phyloP scores from a whole-genome alignment of 768 basidiomycete genomes.

The Termitomyces titanicus region DNA sequence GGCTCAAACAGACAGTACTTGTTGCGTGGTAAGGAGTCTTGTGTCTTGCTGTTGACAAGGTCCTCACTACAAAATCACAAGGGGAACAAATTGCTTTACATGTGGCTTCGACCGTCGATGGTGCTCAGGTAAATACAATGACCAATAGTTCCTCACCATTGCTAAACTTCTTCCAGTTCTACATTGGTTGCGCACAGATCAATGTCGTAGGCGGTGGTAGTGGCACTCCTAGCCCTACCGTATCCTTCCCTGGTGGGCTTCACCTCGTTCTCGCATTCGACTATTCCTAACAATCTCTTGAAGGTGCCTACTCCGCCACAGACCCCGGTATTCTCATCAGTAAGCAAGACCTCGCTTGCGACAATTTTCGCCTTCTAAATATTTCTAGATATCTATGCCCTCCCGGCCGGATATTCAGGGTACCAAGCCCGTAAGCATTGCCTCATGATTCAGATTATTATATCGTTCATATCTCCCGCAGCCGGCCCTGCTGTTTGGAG shows the following conservation, averaged over 20 bases:
- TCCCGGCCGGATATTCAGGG: conserved; percentile 26
- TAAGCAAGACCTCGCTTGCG: conserved; percentile 7
- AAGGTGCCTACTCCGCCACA: conserved; percentile 27
- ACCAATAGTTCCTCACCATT: neutral
- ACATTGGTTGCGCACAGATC: conserved; percentile 34
- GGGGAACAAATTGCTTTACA: conserved; percentile 36
- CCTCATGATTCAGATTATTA: no score
- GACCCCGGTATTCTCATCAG: conserved; percentile 33
- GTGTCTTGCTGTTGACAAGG: neutral
- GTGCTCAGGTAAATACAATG: conserved; percentile 22
- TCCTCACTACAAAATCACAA: neutral
- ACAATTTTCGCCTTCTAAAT: neutral
- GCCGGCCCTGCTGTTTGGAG: conserved; percentile 31
- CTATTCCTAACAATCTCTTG: neutral
- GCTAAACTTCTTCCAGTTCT: conserved; percentile 22
- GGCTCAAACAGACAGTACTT: conserved; percentile 22
- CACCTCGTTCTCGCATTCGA: neutral
- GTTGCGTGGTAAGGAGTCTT: conserved; percentile 17
- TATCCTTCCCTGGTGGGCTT: conserved; percentile 29
- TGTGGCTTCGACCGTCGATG: conserved; percentile 21
- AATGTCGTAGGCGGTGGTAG: conserved; percentile 30
- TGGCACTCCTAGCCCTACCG: conserved; percentile 26
- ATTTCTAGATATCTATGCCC: conserved; percentile 23
- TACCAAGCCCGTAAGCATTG: conserved; percentile 30
- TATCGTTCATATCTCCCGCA: neutral